phyloP scores from a whole-genome alignment of 768 basidiomycete genomes.

The Cystofilobasidium macerans region DNA sequence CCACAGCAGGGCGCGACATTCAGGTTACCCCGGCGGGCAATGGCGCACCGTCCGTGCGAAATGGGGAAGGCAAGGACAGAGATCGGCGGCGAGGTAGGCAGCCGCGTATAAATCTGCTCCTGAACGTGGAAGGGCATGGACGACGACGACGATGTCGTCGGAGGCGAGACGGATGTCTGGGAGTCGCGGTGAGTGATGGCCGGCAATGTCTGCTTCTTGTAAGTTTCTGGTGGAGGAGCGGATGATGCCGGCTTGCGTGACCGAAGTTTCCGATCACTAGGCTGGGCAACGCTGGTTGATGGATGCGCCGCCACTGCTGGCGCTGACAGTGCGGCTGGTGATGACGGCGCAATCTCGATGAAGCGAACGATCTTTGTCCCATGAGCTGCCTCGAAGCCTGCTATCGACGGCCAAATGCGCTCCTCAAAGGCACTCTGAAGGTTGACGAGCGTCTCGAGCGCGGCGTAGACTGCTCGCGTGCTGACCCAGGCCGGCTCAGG shows the following conservation, averaged over 20 bases:
- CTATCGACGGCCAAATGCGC: constrained; percentile 75
- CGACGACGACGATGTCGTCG: neutral
- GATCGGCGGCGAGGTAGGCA: neutral
- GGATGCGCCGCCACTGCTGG: neutral
- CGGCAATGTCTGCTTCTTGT: too few relatives aligned
- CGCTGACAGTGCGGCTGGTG: neutral
- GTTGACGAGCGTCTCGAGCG: constrained; percentile 49
- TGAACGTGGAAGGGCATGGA: neutral
- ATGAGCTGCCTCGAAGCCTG: constrained; percentile 45
- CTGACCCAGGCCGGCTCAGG: neutral
- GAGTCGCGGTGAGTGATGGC: neutral
- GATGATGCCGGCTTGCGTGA: too few relatives aligned
- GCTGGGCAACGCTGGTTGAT: too few relatives aligned
- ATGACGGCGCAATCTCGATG: neutral
- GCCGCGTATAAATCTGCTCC: neutral
- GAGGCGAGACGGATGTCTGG: neutral
- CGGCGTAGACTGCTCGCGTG: constrained; percentile 13
- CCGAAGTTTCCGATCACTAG: too few relatives aligned
- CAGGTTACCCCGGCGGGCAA: neutral
- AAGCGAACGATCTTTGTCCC: constrained; percentile 36
- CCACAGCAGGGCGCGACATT: neutral
- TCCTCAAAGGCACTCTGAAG: constrained; percentile 64
- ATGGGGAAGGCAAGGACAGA: constrained; percentile 20
- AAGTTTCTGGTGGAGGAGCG: too few relatives aligned
- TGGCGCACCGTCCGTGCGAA: constrained; percentile 13